Evolutionary conservation across 352 stramenopile genomes (phyloP).

Genomic region (Globisporangium lucens): DNA sequence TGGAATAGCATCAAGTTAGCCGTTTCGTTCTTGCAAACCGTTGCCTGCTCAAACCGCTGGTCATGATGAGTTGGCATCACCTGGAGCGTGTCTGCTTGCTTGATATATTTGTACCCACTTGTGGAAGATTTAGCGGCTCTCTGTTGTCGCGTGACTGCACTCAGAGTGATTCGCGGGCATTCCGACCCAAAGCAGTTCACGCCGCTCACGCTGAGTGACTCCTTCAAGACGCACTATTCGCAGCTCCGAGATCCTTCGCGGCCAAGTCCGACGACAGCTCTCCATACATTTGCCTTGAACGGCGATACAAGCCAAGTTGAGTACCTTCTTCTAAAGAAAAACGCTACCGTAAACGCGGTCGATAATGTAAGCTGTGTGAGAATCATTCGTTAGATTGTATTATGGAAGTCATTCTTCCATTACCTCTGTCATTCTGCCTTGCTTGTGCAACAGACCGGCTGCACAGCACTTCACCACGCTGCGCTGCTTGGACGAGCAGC

Average conservation of each 20-base stretch:
- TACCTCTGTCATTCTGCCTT: not conserved
- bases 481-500: slow-evolving; percentile 29
- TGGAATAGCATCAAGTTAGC: not conserved
- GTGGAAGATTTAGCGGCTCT: not conserved
- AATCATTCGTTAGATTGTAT: not conserved
- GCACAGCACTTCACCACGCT: slow-evolving; percentile 31
- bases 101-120: not conserved
- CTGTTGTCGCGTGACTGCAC: not conserved
- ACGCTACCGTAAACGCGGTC: slow-evolving; percentile 1
- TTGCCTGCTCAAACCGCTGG: not conserved
- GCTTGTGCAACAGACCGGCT: slow-evolving; percentile 21
- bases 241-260: slow-evolving; percentile 22
- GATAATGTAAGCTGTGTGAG: slow-evolving; percentile 24
- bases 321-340: slow-evolving; percentile 17
- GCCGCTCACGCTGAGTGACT: slow-evolving; percentile 22
- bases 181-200: not conserved
- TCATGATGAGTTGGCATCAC: not conserved
- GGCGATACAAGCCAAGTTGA: slow-evolving; percentile 18
- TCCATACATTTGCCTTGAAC: slow-evolving; percentile 35
- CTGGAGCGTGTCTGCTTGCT: not conserved
- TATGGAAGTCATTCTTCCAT: not conserved
- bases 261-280: slow-evolving; percentile 20
- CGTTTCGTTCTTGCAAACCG: not conserved
- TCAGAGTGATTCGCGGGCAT: not conserved
- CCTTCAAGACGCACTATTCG: slow-evolving; percentile 33